Percentiles rank a stretch among this genome's conserved stretches.
Evolutionary conservation across 768 basidiomycete genomes (phyloP).

Genomic region (Tricholoma bakamatsutake): DNA sequence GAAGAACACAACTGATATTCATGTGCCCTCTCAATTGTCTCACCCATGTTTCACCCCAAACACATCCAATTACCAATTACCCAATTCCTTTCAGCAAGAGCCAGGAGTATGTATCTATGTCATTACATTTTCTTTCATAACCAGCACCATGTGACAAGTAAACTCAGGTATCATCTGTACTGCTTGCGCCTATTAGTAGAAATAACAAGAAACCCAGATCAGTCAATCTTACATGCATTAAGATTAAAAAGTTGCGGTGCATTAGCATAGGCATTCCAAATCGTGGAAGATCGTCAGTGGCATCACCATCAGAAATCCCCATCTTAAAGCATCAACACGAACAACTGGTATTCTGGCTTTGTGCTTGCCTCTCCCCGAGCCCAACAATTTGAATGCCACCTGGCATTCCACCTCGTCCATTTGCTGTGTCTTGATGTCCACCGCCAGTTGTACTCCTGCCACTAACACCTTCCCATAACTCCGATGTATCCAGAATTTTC

Average conservation of each 20-base stretch:
- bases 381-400: conserved; percentile 45
- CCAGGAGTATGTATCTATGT: too few species aligned
- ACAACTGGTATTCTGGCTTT: conserved; percentile 20
- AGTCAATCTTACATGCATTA: neutral
- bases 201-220: neutral
- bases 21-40: too few species aligned
- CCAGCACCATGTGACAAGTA: conserved; percentile 1
- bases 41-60: too few species aligned
- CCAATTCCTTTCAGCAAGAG: too few species aligned
- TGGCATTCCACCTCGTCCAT: conserved; percentile 42
- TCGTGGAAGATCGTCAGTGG: neutral
- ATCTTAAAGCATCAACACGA: conserved; percentile 18
- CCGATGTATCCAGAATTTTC: conserved; percentile 78
- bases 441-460: conserved; percentile 12
- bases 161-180: conserved; percentile 1
- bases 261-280: neutral
- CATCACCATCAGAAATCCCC: neutral
- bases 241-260: neutral
- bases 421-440: conserved; percentile 27
- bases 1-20: too few species aligned
- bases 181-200: neutral
- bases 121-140: too few species aligned
- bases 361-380: conserved; percentile 18
- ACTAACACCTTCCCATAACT: conserved; percentile 54
- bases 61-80: too few species aligned